Evolutionary conservation across 2,329 filamentous ascomycete species (phyloP).

Genomic region (Fusarium sp.): DNA sequence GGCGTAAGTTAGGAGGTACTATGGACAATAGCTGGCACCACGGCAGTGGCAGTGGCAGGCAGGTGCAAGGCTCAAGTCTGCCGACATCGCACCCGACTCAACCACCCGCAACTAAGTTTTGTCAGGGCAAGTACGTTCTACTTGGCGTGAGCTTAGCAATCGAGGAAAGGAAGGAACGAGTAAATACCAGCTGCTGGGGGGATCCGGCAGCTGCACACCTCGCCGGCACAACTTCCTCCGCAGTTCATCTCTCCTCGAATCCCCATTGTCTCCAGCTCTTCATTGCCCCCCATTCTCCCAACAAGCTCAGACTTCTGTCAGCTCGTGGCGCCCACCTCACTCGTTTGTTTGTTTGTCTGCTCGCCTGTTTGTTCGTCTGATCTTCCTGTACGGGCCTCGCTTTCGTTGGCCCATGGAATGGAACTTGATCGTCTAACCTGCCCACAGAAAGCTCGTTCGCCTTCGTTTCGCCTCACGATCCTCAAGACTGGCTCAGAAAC

Average conservation of each 20-base stretch:
- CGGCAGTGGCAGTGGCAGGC: not conserved
- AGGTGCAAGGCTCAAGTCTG: constrained; percentile 1
- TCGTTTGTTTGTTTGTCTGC: not conserved
- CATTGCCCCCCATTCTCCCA: not conserved
- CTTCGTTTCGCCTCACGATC: not conserved
- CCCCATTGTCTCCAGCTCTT: not conserved
- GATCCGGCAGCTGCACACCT: not conserved
- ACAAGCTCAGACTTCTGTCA: not conserved
- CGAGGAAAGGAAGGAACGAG: not conserved
- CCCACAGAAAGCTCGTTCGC: not conserved
- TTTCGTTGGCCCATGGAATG: not conserved
- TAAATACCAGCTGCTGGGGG: not conserved
- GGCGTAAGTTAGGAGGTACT: not conserved
- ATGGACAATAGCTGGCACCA: not conserved
- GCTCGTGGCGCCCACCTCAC: not conserved
- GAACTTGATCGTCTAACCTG: not conserved
- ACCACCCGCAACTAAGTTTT: not conserved
- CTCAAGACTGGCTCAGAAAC: not conserved
- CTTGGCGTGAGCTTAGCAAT: not conserved
- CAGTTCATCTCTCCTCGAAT: not conserved
- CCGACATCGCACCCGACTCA: not conserved
- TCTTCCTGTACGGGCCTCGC: not conserved
- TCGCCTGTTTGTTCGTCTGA: not conserved
- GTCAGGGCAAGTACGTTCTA: not conserved
- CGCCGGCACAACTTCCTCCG: not conserved